A percentile compares a stretch with the other conserved stretches of the same genome.
These are phyloP conservation scores for Coniochaeta sp. DNA, from an alignment of 2,329 filamentous ascomycete genomes.

Conservation along the genomic window DNA sequence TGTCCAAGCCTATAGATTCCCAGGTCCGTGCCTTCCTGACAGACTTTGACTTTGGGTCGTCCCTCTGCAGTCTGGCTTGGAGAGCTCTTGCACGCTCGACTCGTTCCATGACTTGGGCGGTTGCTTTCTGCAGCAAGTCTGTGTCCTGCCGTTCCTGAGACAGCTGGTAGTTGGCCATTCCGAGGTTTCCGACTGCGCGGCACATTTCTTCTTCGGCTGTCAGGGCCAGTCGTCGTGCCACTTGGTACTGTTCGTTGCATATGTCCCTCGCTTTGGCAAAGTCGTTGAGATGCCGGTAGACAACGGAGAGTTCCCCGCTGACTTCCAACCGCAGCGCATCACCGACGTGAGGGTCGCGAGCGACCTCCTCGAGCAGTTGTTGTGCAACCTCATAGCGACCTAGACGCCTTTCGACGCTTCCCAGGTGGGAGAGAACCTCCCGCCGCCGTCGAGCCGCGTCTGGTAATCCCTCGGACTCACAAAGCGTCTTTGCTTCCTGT, in stretches of 20 bases:
- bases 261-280: conserved; percentile 19
- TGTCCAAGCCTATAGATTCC: conserved; percentile 21
- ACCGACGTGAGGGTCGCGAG: conserved; percentile 9
- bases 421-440: conserved; percentile 16
- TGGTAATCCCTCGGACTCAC: neutral
- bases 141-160: conserved; percentile 13
- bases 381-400: conserved; percentile 20
- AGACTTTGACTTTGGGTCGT: neutral
- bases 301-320: conserved; percentile 22
- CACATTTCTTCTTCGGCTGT: conserved; percentile 13
- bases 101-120: conserved; percentile 17
- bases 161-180: conserved; percentile 27
- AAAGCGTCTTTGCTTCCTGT: neutral
- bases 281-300: conserved; percentile 21
- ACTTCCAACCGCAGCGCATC: conserved; percentile 12
- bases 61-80: neutral
- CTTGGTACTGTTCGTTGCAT: conserved; percentile 20
- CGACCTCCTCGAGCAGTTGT: conserved; percentile 13
- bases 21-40: conserved; percentile 8
- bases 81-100: conserved; percentile 10
- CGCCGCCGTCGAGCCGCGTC: neutral
- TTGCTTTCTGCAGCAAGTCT: conserved; percentile 17
- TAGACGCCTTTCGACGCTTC: conserved; percentile 19
- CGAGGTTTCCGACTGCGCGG: conserved; percentile 26
- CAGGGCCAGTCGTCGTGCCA: conserved; percentile 15